Conservation (phyloP, 1,139 yeast species). For the Sugiyamaella castrensis region DNA sequence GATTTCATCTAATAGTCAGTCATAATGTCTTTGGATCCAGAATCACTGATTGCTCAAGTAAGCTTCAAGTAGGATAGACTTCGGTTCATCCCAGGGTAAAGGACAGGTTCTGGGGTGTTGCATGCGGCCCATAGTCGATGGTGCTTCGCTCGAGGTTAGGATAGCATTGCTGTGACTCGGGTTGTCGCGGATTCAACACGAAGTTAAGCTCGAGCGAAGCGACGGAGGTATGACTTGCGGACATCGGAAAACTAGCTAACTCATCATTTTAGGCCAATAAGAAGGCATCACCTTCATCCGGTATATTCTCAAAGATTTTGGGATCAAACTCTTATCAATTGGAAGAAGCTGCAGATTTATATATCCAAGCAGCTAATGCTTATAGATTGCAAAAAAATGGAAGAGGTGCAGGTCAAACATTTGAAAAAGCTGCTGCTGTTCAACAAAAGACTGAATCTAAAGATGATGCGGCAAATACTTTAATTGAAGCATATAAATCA, state of each 20-base stretch:
- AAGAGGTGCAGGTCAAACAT: constrained; percentile 69
- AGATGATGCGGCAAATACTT: constrained; percentile 89
- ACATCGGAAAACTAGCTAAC: neutral
- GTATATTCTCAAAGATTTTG: constrained; percentile 64
- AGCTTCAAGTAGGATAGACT: constrained; percentile 1
- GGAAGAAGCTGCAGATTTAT: constrained; percentile 92
- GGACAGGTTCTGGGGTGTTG: too few species aligned
- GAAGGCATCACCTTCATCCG: constrained; percentile 66
- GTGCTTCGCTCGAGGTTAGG: too few species aligned
- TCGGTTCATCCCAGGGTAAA: too few species aligned
- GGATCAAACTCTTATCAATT: constrained; percentile 66
- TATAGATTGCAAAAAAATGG: constrained; percentile 71
- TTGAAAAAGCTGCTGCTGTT: constrained; percentile 78
- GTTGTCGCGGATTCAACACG: too few species aligned
- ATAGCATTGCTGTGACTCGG: too few species aligned
- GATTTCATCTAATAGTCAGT: neutral
- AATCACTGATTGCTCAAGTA: constrained; percentile 19
- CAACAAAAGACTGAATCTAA: constrained; percentile 73
- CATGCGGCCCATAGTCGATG: too few species aligned
- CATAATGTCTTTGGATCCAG: constrained; percentile 19
- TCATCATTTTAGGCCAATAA: constrained; percentile 51
- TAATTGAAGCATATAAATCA: constrained; percentile 88
- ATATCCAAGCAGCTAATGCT: constrained; percentile 85
- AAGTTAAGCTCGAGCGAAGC: too few species aligned
- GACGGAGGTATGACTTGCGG: too few species aligned